Conservation (phyloP, 2,329 filamentous ascomycete species). For the Periconia sp. region DNA sequence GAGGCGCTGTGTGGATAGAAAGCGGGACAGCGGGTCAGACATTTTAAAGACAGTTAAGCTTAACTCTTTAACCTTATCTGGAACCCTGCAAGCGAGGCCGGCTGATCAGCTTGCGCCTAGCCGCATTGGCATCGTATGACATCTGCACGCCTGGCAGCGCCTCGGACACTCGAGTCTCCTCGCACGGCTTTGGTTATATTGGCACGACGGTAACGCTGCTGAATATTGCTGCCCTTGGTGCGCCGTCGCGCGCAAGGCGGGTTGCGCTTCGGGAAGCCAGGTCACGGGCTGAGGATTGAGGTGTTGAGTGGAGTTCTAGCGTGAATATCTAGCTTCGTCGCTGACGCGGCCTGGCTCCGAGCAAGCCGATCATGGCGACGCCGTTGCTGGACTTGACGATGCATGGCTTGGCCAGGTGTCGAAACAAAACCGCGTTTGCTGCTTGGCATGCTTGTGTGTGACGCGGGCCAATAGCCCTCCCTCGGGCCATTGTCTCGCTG, state of each 20-base stretch:
- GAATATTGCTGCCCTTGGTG: too few species aligned
- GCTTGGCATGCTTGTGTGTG: slow-evolving; percentile 42
- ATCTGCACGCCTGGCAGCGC: slow-evolving; percentile 1
- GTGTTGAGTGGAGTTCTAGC: neutral
- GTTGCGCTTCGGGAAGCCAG: too few species aligned
- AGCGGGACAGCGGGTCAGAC: slow-evolving; percentile 32
- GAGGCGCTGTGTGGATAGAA: slow-evolving; percentile 24
- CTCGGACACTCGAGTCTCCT: neutral
- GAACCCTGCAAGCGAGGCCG: slow-evolving; percentile 30
- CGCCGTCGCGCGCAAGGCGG: too few species aligned
- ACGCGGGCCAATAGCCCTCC: slow-evolving; percentile 34
- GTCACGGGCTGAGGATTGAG: too few species aligned
- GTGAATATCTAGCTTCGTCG: slow-evolving; percentile 12
- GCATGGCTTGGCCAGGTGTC: slow-evolving; percentile 32
- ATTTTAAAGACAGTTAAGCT: slow-evolving; percentile 46
- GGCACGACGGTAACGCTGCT: slow-evolving; percentile 1
- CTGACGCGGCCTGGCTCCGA: slow-evolving; percentile 40
- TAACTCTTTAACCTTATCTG: slow-evolving; percentile 47
- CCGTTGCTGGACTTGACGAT: slow-evolving; percentile 26
- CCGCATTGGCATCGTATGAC: slow-evolving; percentile 19
- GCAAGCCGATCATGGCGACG: slow-evolving; percentile 24
- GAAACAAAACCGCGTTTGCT: slow-evolving; percentile 37
- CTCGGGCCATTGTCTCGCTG: slow-evolving; percentile 40
- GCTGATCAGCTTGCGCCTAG: slow-evolving; percentile 22
- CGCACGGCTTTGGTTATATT: slow-evolving; percentile 4